Evolutionary conservation across 768 basidiomycete genomes (phyloP), one percentile per base, ranked within the genome.

Genomic region (Lactarius sp.): DNA sequence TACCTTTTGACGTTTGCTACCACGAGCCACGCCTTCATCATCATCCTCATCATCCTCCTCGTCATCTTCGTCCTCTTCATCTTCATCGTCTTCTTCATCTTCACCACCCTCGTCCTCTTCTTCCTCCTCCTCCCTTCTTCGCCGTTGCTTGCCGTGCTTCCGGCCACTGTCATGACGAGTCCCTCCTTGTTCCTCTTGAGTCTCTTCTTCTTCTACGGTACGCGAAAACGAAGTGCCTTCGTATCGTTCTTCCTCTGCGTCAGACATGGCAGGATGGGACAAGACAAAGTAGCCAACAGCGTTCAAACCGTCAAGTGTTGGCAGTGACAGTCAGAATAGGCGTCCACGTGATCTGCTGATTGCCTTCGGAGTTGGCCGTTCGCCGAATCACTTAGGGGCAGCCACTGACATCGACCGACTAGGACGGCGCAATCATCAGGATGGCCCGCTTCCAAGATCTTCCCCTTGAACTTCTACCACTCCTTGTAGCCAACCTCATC

Each of bases 1-100:
- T 61, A 86, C 86, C 78, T 88, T 89, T 60, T 81, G 78, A 49
- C 84, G 80, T 73, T 87, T 87, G 70, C 76, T 81, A 44, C 79
- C 79, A 55, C 78, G 75, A 63, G 79, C 76, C 67, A 77, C 75
- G 16, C 78, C 77, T 6, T 75, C 78, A 3, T 74, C 76, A 3
- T 76, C 76, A 1, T 76, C 74, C 0, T 76, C 75, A 65, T 80
- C 65, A 69, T 81, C 59, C 65, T 75, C 60, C 66, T 76, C 73
- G n/a, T 78, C 78, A 7, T 75, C 74, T 4, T 75, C 80, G 1
- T 64, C 76, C 0, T 71, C 74, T 31, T 75, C 77, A 49, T 75
- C 71, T 14, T 77, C 77, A 9, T 81, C 79, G 4, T 74, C 74
- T 13, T 74, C 79, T 0, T 61, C 76, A 1, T 71, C 74, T 34